phyloP scores from a whole-genome alignment of 179 eudicot genomes.

The Pouteria campechiana region DNA sequence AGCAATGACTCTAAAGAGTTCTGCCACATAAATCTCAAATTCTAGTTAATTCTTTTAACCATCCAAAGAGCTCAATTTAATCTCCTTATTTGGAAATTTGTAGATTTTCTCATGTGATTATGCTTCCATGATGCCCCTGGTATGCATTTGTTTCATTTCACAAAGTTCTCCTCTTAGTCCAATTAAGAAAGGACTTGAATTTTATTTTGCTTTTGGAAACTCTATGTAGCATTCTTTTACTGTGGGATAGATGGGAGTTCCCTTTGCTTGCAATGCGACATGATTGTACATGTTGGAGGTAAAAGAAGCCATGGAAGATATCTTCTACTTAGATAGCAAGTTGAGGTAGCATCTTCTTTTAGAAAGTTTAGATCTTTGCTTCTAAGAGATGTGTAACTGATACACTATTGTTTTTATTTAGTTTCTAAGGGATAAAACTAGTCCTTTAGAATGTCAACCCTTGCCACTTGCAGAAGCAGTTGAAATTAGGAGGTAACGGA shows the following conservation, averaged over 20 bases:
- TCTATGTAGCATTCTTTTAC: constrained; percentile 47
- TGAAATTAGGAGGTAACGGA: constrained; percentile 19
- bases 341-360: constrained; percentile 34
- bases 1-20: no score
- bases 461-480: constrained; percentile 16
- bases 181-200: no score
- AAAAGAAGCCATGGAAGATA: constrained; percentile 63
- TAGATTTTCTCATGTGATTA: no score
- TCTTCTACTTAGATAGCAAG: constrained; percentile 52
- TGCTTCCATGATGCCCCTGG: no score
- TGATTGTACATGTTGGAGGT: constrained; percentile 67
- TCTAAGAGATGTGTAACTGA: neutral
- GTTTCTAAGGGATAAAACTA: constrained; percentile 49
- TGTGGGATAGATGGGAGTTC: constrained; percentile 71
- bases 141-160: no score
- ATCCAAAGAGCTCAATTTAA: no score
- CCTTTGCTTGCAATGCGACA: constrained; percentile 69
- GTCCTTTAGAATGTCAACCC: constrained; percentile 22
- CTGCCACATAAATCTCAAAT: no score
- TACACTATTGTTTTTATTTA: constrained; percentile 1
- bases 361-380: constrained; percentile 4
- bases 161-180: no score
- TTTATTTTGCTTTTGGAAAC: constrained; percentile 1
- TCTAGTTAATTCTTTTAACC: no score
- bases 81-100: no score